Evolutionary conservation across 768 basidiomycete species (phyloP), one percentile per base, ranked within the genome.

Genomic region (Auricularia cornea): DNA sequence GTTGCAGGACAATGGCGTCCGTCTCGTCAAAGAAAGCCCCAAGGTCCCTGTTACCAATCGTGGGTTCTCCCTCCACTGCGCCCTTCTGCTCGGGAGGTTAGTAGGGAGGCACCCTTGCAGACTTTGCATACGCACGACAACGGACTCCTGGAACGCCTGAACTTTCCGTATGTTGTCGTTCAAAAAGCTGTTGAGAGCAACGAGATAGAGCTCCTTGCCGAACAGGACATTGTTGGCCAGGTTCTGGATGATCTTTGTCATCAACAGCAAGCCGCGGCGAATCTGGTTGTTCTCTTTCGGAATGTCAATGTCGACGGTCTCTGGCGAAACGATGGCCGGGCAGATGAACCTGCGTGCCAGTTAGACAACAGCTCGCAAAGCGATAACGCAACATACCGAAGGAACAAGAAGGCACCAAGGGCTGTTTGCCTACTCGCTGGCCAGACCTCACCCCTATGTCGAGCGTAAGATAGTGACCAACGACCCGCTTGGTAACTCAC

Each of bases 221-320:
- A 96, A 96, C 70, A 92, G 86, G 59, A 95, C 88, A 68, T 97
- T 96, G 75, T 97, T 98, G 23, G 94, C 94, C 32, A 97, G 75
- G 70, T 92, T 94, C 74, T 96, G 94, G 56, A 97, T 87, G 63
- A 95, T 86, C 76, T 95, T 97, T 52, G 92, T 90, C 66, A 97
- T 88, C 57, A 90, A 78, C 80, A 91, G 87, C 16, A 96, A 78
- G 20, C 91, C 93, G 48, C 89, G 85, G 20, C 90, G 87, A 60
- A 90, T 80, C 31, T 82, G 78, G 1, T 68, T 33, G 40, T 82
- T 79, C 40, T 87, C 88, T 64, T 81, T 80, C 0, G 90, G 89
- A 0, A 92, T 70, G 65, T 92, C 88, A 41, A 97, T 78, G 68
- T 97, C 95, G 20, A 97, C 84, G 11, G 78, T 84, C 68, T 92